Percentiles rank a stretch among this genome's conserved stretches.
These are phyloP conservation scores for Marasmius fiardii DNA, from an alignment of 1,284 basidiomycete genomes.

Conservation along the genomic window DNA sequence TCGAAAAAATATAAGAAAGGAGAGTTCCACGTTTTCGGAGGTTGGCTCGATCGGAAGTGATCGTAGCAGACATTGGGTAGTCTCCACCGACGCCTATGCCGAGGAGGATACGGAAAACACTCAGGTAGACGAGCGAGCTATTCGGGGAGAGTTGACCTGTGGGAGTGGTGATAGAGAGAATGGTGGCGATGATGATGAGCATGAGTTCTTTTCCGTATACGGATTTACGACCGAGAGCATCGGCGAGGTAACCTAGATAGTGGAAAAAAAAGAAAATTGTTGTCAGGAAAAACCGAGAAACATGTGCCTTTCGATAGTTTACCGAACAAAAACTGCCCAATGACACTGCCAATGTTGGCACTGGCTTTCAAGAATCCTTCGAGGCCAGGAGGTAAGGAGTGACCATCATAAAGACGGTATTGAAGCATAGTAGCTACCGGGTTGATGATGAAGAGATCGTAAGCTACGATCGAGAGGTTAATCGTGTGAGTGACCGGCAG, in stretches of 20 bases:
- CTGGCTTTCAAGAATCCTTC: constrained; percentile 66
- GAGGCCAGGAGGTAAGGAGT: constrained; percentile 49
- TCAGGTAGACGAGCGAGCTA: constrained; percentile 54
- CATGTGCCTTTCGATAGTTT: constrained; percentile 1
- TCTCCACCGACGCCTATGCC: constrained; percentile 81
- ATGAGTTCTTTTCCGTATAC: constrained; percentile 80
- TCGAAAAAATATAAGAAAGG: constrained; percentile 72
- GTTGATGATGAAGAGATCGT: constrained; percentile 79
- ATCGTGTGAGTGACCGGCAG: no score
- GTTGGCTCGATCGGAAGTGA: constrained; percentile 68
- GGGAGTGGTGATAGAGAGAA: constrained; percentile 41
- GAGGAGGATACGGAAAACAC: constrained; percentile 66
- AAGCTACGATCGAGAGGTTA: no score
- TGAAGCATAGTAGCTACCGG: constrained; percentile 76
- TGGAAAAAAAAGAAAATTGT: constrained; percentile 22
- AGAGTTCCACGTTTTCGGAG: constrained; percentile 71
- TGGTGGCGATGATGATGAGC: constrained; percentile 72
- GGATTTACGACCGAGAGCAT: constrained; percentile 63
- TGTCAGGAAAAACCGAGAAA: neutral
- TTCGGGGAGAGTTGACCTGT: constrained; percentile 40
- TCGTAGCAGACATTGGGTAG: constrained; percentile 77
- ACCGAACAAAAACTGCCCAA: constrained; percentile 73
- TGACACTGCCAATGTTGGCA: constrained; percentile 72
- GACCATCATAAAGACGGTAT: constrained; percentile 62
- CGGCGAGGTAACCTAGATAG: constrained; percentile 47